Percentiles rank a stretch among this genome's conserved stretches.
Evolutionary conservation across 2,329 filamentous ascomycete genomes (phyloP).

Genomic region (Ophiosphaerella korrae): DNA sequence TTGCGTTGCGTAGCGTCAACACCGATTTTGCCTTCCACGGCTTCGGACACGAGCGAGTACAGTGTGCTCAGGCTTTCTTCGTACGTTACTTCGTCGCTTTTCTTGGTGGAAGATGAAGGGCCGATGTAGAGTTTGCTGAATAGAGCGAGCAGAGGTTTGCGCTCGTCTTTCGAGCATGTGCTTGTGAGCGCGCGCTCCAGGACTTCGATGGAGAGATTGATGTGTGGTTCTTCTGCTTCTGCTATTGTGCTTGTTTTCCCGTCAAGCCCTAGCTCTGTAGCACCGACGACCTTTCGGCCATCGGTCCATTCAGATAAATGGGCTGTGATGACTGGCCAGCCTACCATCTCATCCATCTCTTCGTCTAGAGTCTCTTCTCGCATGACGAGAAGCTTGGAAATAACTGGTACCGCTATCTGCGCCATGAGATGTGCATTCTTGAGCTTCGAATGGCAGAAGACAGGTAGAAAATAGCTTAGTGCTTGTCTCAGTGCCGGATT

Average conservation of each 20-base stretch:
- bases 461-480: conserved; percentile 90
- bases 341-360: conserved; percentile 74
- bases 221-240: conserved; percentile 77
- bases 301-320: conserved; percentile 96
- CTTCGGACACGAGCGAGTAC: conserved; percentile 54
- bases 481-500: conserved; percentile 87
- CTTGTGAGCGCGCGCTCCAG: conserved; percentile 73
- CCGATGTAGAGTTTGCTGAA: conserved; percentile 83
- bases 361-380: conserved; percentile 72
- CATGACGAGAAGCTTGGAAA: conserved; percentile 69
- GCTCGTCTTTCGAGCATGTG: conserved; percentile 75
- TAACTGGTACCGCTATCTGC: conserved; percentile 70
- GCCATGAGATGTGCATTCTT: conserved; percentile 86
- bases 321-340: conserved; percentile 75
- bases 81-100: conserved; percentile 20
- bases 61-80: conserved; percentile 38
- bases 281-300: conserved; percentile 74
- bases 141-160: conserved; percentile 68
- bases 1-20: conserved; percentile 60
- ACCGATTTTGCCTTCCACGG: conserved; percentile 56
- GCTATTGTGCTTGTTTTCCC: conserved; percentile 60
- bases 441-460: conserved; percentile 84
- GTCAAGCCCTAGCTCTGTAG: conserved; percentile 53
- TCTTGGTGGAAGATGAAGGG: conserved; percentile 53
- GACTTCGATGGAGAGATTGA: conserved; percentile 77